Evolutionary conservation across 805 yeast species (phyloP).

Genomic region (Kodamaea fukazawae): DNA sequence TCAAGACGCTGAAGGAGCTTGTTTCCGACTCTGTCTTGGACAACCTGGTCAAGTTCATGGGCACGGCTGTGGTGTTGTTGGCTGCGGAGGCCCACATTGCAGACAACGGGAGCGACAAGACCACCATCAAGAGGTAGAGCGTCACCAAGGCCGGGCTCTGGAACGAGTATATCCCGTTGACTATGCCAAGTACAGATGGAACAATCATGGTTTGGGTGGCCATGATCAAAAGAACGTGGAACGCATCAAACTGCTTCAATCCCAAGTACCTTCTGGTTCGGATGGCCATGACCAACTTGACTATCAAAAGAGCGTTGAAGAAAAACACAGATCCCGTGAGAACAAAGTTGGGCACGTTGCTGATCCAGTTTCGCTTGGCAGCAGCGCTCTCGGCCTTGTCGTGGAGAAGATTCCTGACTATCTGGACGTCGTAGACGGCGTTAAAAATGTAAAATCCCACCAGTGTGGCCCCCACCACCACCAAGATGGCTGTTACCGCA

Average conservation of each 20-base stretch:
- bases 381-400: conserved; percentile 9
- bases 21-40: neutral
- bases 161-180: conserved; percentile 39
- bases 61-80: conserved; percentile 39
- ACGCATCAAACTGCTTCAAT: conserved; percentile 73
- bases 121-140: conserved; percentile 59
- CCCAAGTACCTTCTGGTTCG: conserved; percentile 75
- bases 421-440: conserved; percentile 43
- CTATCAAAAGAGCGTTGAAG: conserved; percentile 56
- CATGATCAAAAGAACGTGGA: conserved; percentile 80
- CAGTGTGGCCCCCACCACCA: conserved; percentile 50
- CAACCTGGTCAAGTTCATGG: neutral
- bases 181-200: conserved; percentile 67
- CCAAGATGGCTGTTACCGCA: conserved; percentile 36
- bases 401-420: conserved; percentile 2
- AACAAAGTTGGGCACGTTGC: conserved; percentile 55
- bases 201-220: conserved; percentile 75
- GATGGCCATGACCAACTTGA: conserved; percentile 68
- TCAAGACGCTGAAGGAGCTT: no score
- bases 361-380: conserved; percentile 28
- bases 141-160: conserved; percentile 42
- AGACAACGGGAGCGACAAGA: conserved; percentile 74
- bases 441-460: conserved; percentile 57
- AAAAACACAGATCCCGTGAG: conserved; percentile 68
- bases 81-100: conserved; percentile 85